Conservation (phyloP, 2,329 filamentous ascomycete species). For the Fusarium cyanostomum region DNA sequence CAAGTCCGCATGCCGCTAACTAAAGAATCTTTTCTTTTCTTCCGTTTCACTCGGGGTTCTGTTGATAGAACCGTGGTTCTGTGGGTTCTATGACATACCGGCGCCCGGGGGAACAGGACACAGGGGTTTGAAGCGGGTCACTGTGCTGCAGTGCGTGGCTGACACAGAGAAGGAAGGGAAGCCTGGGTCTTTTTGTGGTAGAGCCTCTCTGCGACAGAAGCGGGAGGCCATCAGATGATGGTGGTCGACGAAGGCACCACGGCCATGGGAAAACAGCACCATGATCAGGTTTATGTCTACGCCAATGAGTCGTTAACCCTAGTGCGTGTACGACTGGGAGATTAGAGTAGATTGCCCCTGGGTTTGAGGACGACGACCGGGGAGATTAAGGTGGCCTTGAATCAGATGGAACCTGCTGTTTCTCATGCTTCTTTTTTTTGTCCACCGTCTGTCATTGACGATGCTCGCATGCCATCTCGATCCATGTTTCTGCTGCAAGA, state of each 20-base stretch:
- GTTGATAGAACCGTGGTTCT: background rate
- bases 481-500: background rate
- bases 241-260: constrained; percentile 6
- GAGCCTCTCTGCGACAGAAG: background rate
- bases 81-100: no score
- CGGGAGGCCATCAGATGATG: constrained; percentile 23
- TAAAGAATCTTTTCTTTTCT: background rate
- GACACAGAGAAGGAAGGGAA: background rate
- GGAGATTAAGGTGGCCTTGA: background rate
- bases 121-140: no score
- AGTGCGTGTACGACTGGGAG: background rate
- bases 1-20: constrained; percentile 17
- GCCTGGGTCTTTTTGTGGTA: constrained; percentile 1
- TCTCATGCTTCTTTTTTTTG: background rate
- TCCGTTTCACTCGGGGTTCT: background rate
- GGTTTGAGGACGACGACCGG: background rate
- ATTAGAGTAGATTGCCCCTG: background rate
- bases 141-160: no score
- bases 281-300: constrained; percentile 25
- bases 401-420: no score
- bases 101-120: no score
- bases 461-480: background rate
- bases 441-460: background rate
- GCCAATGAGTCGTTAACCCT: constrained; percentile 1
- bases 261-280: constrained; percentile 35